These are phyloP conservation scores for Fusarium pseudograminearum DNA, from an alignment of 2,329 filamentous ascomycete species.

Conservation along the genomic window DNA sequence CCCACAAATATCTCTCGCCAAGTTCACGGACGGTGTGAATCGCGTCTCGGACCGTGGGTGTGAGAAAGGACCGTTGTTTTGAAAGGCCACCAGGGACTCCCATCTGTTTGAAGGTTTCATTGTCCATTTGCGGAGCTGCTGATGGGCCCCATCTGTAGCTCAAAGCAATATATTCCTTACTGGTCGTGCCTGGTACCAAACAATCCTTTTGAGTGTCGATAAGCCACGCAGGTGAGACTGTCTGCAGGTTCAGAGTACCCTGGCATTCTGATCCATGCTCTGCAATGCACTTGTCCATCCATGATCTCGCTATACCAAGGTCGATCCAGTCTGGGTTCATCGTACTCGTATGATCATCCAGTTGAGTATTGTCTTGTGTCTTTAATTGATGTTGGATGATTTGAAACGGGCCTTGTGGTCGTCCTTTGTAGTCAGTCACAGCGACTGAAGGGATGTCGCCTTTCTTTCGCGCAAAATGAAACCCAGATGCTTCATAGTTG, in stretches of 20 bases:
- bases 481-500: not conserved
- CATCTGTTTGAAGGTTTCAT: not conserved
- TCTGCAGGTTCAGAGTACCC: not conserved
- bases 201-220: not conserved
- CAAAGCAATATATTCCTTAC: not conserved
- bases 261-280: not conserved
- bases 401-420: not conserved
- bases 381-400: not conserved
- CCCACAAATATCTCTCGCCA: not conserved
- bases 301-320: not conserved
- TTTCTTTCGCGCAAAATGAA: not conserved
- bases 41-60: not conserved
- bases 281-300: not conserved
- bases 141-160: constrained; percentile 6
- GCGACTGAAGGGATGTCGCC: not conserved
- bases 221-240: not conserved
- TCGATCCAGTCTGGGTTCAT: constrained; percentile 1
- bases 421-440: not conserved
- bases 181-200: not conserved
- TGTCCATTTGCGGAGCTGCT: not conserved
- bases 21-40: not conserved
- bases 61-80: not conserved
- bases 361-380: rapidly evolving
- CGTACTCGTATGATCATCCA: not conserved
- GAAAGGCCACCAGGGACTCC: not conserved